Evolutionary conservation across 768 basidiomycete species (phyloP), one percentile per base, ranked within the genome.

Genomic region (Boletus barrowsii): DNA sequence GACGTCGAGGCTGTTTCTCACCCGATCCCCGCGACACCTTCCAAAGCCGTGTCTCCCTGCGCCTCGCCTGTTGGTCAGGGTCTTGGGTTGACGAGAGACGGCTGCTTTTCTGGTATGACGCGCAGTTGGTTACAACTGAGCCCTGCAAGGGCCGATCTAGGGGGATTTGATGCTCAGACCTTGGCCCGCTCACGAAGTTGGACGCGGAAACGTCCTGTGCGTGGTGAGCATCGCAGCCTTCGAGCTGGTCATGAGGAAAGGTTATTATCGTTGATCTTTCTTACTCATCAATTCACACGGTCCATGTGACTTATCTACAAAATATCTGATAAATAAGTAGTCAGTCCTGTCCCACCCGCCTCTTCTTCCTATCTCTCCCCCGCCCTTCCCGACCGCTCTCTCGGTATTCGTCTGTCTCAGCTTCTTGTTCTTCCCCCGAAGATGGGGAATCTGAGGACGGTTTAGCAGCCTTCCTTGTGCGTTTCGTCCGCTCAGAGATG

Each of bases 151-250:
- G 79, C 73, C 83, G 62, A 78, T 82, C 80, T 52, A 76, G 77
- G 79, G 78, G 80, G 83, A 81, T 73, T 80, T 55, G 64, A 82
- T 79, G 71, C 84, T 87, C 86, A 86, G 85, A 88, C 86, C 85
- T 88, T 88, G 76, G 80, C 86, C 87, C 84, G 85, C 84, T 87
- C 83, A 83, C 77, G 71, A 85, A 59, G 51, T 55, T 58, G 63
- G 66, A 72, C 53, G 58, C 18, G 14, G 35, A 53, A 54, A 11
- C 61, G 54, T 75, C 76, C 75, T 75, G 79, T 82, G 61, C 64
- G 83, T 72, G 59, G 73, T 82, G 83, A 86, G 84, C 83, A 72
- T 83, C 78, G 83, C 81, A 77, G 83, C 82, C 77, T 88, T 86
- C 63, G 74, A 69, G 63, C 78, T 79, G 75, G 68, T 68, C 44